These are phyloP conservation scores for Exophiala xenobiotica DNA, from an alignment of 2,329 filamentous ascomycete species.

Conservation along the genomic window DNA sequence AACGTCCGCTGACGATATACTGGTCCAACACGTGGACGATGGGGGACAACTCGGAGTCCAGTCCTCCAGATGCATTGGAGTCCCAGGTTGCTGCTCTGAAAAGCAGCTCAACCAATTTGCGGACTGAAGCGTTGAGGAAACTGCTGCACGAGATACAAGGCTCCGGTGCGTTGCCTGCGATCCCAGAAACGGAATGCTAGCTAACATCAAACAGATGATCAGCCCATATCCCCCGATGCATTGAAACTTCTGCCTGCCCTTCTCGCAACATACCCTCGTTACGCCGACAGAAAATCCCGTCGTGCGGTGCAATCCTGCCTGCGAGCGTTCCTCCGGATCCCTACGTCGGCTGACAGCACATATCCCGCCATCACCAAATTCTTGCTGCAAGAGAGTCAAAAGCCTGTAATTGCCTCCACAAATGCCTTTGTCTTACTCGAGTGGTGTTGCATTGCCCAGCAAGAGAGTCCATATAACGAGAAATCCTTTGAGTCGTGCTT, in stretches of 20 bases:
- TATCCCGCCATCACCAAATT: conserved; percentile 55
- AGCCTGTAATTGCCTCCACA: conserved; percentile 71
- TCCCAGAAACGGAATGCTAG: neutral
- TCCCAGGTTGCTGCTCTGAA: conserved; percentile 17
- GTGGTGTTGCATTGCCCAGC: conserved; percentile 80
- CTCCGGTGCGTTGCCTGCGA: conserved; percentile 8
- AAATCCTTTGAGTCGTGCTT: conserved; percentile 56
- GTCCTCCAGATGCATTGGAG: conserved; percentile 11
- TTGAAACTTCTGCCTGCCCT: conserved; percentile 44
- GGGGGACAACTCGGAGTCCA: conserved; percentile 21
- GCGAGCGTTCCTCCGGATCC: conserved; percentile 61
- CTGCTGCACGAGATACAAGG: conserved; percentile 22
- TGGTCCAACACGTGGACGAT: conserved; percentile 20
- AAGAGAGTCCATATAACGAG: conserved; percentile 62
- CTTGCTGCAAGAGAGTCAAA: conserved; percentile 71
- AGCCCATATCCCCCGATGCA: neutral
- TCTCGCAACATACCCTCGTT: conserved; percentile 83
- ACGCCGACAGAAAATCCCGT: conserved; percentile 80
- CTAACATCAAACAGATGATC: conserved; percentile 10
- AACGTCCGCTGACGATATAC: neutral
- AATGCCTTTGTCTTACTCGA: conserved; percentile 87
- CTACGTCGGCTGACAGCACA: conserved; percentile 45
- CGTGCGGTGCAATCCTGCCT: conserved; percentile 81
- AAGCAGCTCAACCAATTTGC: conserved; percentile 27
- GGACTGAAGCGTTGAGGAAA: conserved; percentile 26